Percentiles rank a stretch among this genome's conserved stretches.
Evolutionary conservation across 345 rosid genomes (phyloP).

Genomic region (Salix caprea): DNA sequence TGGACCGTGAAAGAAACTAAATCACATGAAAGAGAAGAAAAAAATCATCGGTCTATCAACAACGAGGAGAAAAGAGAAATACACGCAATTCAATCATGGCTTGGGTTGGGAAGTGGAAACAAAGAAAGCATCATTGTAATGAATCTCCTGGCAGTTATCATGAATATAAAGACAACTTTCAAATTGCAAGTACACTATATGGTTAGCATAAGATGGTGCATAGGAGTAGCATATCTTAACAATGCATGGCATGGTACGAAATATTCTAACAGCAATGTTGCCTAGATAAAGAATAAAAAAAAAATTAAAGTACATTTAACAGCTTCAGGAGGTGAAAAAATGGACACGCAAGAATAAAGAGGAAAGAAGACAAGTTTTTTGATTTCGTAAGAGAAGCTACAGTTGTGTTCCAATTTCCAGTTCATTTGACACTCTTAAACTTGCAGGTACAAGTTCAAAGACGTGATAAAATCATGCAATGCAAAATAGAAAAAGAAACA

Average conservation of each 20-base stretch:
- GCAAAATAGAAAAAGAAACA: background rate
- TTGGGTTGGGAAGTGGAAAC: background rate
- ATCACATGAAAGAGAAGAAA: background rate
- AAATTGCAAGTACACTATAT: background rate
- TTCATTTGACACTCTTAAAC: background rate
- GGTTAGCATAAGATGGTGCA: background rate
- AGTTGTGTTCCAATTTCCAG: background rate
- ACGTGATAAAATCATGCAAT: background rate
- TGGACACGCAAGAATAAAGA: background rate
- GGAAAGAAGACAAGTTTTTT: background rate
- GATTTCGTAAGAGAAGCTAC: background rate
- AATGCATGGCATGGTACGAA: background rate
- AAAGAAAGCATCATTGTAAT: background rate
- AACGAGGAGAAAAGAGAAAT: background rate
- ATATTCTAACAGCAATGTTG: background rate
- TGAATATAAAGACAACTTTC: background rate
- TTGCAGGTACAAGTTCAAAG: background rate
- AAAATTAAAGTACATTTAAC: background rate
- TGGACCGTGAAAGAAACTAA: slow-evolving; percentile 57
- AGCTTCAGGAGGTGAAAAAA: background rate
- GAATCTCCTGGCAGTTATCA: background rate
- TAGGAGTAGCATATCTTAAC: background rate
- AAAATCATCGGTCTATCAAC: background rate
- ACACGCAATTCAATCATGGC: background rate
- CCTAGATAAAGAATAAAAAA: too few species aligned